Evolutionary conservation across 371 early-diverging fungal genomes (phyloP).

Genomic region (Mucor irregularis): DNA sequence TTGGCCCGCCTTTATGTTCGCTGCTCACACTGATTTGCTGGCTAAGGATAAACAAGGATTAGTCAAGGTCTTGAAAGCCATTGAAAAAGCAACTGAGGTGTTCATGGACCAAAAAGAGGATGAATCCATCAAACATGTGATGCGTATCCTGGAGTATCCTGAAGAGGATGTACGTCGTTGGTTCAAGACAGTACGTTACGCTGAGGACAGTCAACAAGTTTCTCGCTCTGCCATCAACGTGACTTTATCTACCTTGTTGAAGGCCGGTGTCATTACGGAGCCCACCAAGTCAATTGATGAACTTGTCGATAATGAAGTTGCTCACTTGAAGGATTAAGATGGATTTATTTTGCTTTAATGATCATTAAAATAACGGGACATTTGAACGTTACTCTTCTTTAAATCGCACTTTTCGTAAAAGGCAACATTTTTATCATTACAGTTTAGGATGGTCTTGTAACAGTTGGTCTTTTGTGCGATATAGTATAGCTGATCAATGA

Average conservation of each 20-base stretch:
- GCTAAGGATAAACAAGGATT: slow-evolving; percentile 25
- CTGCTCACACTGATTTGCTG: slow-evolving; percentile 59
- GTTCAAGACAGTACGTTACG: slow-evolving; percentile 71
- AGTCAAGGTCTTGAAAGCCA: slow-evolving; percentile 39
- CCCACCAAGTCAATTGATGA: slow-evolving; percentile 26
- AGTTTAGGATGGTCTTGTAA: slow-evolving; percentile 86
- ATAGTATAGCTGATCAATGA: slow-evolving; percentile 66
- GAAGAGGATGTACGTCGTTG: slow-evolving; percentile 70
- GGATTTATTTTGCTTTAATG: not conserved
- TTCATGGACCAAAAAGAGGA: slow-evolving; percentile 56
- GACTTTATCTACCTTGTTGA: slow-evolving; percentile 52
- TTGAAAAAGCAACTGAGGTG: slow-evolving; percentile 40
- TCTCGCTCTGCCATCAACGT: slow-evolving; percentile 49
- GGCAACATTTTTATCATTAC: slow-evolving; percentile 79
- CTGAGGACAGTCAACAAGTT: slow-evolving; percentile 49
- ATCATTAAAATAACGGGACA: slow-evolving; percentile 66
- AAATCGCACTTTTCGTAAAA: slow-evolving; percentile 96
- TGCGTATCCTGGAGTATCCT: slow-evolving; percentile 57
- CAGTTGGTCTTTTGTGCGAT: slow-evolving; percentile 58
- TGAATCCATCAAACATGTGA: slow-evolving; percentile 56
- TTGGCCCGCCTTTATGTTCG: slow-evolving; percentile 88
- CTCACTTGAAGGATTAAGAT: slow-evolving; percentile 18
- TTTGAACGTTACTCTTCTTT: slow-evolving; percentile 82
- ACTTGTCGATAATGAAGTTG: slow-evolving; percentile 22
- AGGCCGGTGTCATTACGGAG: slow-evolving; percentile 57